Percentiles rank a stretch among this genome's conserved stretches.
Conservation (phyloP, 345 rosid genomes). For the Linum trigynum region DNA sequence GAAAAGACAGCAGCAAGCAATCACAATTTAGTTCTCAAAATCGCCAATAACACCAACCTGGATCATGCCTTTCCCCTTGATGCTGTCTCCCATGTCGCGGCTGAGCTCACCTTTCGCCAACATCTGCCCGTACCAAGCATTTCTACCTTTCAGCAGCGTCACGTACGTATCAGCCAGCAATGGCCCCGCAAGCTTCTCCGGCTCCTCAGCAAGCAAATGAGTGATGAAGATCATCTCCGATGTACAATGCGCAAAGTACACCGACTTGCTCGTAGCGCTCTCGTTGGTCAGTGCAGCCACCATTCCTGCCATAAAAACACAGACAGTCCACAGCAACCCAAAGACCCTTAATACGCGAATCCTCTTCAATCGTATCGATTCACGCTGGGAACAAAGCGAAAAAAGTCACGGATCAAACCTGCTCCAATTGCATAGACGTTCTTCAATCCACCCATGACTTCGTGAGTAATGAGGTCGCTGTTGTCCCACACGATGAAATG, state of each 20-base stretch:
- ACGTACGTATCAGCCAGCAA: conserved; percentile 93
- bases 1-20: neutral
- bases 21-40: neutral
- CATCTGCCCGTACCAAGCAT: conserved; percentile 96
- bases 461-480: conserved; percentile 93
- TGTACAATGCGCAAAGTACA: conserved; percentile 91
- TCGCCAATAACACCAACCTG: conserved; percentile 41
- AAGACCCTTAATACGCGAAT: no score
- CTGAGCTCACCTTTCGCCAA: conserved; percentile 69
- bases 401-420: conserved; percentile 25
- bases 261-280: conserved; percentile 97
- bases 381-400: neutral
- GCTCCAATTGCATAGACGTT: conserved; percentile 99
- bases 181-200: conserved; percentile 95
- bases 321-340: neutral
- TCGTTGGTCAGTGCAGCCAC: conserved; percentile 85
- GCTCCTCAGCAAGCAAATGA: conserved; percentile 84
- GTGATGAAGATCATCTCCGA: conserved; percentile 98
- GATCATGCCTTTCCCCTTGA: conserved; percentile 96
- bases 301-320: conserved; percentile 54
- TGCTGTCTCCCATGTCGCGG: conserved; percentile 90
- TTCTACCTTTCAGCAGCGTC: conserved; percentile 85
- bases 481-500: conserved; percentile 97
- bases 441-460: conserved; percentile 98
- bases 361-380: no score